Evolutionary conservation across 2,329 filamentous ascomycete genomes (phyloP), one percentile per base, ranked within the genome.

Genomic region (Chalaropsis thielavioides): DNA sequence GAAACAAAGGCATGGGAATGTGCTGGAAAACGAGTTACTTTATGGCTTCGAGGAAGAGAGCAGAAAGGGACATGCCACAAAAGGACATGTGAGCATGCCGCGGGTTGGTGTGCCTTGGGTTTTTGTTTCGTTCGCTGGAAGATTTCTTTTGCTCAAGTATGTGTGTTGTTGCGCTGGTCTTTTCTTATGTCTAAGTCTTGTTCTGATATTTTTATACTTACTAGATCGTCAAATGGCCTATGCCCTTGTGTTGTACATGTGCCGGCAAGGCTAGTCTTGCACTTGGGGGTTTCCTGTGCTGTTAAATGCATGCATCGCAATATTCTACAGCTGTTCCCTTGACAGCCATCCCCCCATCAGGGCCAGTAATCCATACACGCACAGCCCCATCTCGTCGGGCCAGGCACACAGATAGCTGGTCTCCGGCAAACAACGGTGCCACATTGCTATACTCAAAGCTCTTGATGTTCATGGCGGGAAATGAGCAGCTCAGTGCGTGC

Each of bases 381-480:
- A 69, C 76, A 70, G 66, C 73, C 74, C 70, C 75, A n/a, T 74
- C 74, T 62, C 74, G 68, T 13, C 68, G 69, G 74, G 77, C 68
- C 81, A 80, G 15, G 87, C 80, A 92, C 3, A 96, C 79, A 38
- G 74, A 83, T 74, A 95, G 78, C 62, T 81, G 74, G 73, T 94
- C 87, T 54, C 82, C 79, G 38, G 85, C 89, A 73, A 90, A 95
- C 22, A 97, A 76, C 15, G 92, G 92, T 10, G 87, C 83, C 31
- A 95, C 74, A 72, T 96, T 96, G 61, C 84, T 83, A 74, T 97
- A 97, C 63, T 87, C 80, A 62, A 96, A 81, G 11, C 73, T 77
- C 59, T 75, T 72, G 24, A 92, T 75, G 19, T 71, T 69, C 60
- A 71, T 69, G 51, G 65, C 67, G 5, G 66, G 19, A 58, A 64